phyloP scores from a whole-genome alignment of 305 asterid species.

The Fraxinus baroniana region DNA sequence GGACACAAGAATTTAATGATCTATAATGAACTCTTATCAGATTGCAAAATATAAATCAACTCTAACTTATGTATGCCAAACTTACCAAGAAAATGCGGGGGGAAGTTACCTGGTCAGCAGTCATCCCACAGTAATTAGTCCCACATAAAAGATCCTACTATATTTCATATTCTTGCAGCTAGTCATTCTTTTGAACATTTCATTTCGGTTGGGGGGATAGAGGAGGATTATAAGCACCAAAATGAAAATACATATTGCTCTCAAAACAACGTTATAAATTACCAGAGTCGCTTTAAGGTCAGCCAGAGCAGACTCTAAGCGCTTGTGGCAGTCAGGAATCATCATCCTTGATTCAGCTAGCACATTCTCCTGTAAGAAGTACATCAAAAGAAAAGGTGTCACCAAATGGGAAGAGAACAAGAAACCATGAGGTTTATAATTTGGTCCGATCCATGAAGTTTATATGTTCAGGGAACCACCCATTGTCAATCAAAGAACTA shows the following conservation, averaged over 20 bases:
- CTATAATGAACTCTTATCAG: background rate
- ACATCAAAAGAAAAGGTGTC: conserved; percentile 2
- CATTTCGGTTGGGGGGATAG: background rate
- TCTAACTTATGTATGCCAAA: background rate
- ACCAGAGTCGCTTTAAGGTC: conserved; percentile 77
- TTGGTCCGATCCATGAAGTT: background rate
- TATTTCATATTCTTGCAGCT: background rate
- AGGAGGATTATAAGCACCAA: conserved; percentile 6
- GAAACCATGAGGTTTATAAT: background rate
- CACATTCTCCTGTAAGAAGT: conserved; percentile 67
- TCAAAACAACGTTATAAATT: conserved; percentile 17
- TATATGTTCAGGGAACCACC: background rate
- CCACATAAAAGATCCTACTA: background rate
- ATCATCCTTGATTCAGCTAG: conserved; percentile 91
- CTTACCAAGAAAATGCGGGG: background rate
- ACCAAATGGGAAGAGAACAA: background rate
- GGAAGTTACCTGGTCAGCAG: background rate
- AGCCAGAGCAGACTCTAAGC: conserved; percentile 63
- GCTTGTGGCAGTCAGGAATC: conserved; percentile 91
- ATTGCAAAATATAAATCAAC: background rate
- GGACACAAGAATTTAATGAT: background rate
- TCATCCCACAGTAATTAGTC: background rate
- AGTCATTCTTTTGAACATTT: background rate
- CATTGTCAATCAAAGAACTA: background rate
- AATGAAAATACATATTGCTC: conserved; percentile 10